phyloP scores from a whole-genome alignment of 129 eudicot genomes.

The Artemisia argyi region DNA sequence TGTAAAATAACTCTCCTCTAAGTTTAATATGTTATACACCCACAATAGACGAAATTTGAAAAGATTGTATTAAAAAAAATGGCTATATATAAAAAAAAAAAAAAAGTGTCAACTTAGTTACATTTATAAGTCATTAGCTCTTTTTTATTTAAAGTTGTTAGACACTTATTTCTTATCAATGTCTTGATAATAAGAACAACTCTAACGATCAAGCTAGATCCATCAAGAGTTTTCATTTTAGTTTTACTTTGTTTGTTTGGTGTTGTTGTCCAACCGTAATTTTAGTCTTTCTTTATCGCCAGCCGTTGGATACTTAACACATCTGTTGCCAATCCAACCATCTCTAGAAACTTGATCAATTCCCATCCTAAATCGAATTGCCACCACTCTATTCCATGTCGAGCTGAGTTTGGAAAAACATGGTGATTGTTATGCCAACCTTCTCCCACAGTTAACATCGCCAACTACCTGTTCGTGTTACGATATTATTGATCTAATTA shows the following conservation, averaged over 20 bases:
- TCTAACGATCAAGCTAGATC: too few species aligned
- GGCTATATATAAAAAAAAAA: too few species aligned
- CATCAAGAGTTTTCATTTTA: not conserved
- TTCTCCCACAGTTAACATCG: constrained; percentile 64
- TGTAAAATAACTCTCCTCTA: too few species aligned
- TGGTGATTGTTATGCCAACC: constrained; percentile 95
- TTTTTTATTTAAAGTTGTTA: too few species aligned
- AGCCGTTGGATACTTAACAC: constrained; percentile 55
- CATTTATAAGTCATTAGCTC: too few species aligned
- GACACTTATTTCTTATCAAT: too few species aligned
- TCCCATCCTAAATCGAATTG: constrained; percentile 74
- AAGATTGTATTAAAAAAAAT: too few species aligned
- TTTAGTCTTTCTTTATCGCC: constrained; percentile 40
- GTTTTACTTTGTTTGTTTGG: not conserved
- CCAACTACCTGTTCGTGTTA: constrained; percentile 50
- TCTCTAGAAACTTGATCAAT: constrained; percentile 48
- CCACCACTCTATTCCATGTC: constrained; percentile 86
- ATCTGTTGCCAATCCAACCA: constrained; percentile 61
- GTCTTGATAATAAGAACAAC: too few species aligned
- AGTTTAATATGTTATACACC: too few species aligned
- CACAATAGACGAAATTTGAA: too few species aligned
- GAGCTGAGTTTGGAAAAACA: constrained; percentile 69
- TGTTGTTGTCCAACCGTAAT: not conserved
- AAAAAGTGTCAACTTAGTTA: too few species aligned
- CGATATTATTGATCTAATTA: too few species aligned